Evolutionary conservation across 1,139 yeast species (phyloP).

Genomic region (Taphrina communis): DNA sequence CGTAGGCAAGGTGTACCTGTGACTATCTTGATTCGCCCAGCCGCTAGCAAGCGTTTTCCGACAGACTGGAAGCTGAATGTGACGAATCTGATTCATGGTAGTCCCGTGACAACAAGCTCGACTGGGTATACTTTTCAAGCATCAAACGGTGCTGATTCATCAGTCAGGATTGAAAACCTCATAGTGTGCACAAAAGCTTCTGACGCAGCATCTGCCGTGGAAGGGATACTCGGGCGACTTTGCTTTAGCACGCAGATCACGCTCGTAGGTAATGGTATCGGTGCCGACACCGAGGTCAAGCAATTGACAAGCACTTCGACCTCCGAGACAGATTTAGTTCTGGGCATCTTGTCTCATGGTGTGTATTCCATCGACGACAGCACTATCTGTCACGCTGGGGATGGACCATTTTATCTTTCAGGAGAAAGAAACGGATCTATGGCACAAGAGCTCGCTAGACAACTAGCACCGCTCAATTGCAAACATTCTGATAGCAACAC

Average conservation of each 20-base stretch:
- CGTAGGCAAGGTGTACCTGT: conserved; percentile 10
- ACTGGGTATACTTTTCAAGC: conserved; percentile 9
- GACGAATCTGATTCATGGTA: neutral
- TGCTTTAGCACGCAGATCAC: conserved; percentile 60
- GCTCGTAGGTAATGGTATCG: conserved; percentile 80
- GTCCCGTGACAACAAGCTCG: neutral
- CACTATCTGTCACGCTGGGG: conserved; percentile 68
- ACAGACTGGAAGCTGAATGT: conserved; percentile 3
- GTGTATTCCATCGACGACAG: conserved; percentile 56
- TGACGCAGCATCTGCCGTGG: conserved; percentile 58
- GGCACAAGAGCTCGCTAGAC: neutral
- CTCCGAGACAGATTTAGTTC: conserved; percentile 64
- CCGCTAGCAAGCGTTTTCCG: neutral
- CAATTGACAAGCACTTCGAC: conserved; percentile 61
- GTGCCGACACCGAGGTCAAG: conserved; percentile 63
- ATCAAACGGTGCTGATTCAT: neutral
- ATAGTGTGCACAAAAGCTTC: conserved; percentile 58
- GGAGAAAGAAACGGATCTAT: neutral
- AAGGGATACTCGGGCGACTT: conserved; percentile 56
- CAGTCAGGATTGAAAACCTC: neutral
- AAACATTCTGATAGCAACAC: neutral
- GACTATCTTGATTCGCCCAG: conserved; percentile 8
- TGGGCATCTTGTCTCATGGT: conserved; percentile 85
- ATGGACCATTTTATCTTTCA: conserved; percentile 57
- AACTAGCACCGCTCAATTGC: neutral